Evolutionary conservation across 1,284 basidiomycete species (phyloP).

Genomic region (Marasmius fiardii): DNA sequence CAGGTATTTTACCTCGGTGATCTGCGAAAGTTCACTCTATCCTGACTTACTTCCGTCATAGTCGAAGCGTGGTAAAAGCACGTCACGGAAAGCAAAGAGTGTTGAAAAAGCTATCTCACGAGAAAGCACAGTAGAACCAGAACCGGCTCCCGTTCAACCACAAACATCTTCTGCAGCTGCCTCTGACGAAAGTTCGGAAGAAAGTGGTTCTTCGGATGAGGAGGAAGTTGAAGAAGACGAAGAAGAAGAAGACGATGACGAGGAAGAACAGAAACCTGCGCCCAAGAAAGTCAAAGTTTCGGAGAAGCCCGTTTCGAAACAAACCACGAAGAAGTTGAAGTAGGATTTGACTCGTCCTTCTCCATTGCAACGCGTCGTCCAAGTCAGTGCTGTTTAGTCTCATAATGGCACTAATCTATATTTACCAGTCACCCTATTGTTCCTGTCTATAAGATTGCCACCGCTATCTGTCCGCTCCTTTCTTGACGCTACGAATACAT

Average conservation of each 20-base stretch:
- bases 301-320: constrained; percentile 7
- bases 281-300: constrained; percentile 1
- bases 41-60: neutral
- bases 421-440: too few species aligned
- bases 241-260: constrained; percentile 10
- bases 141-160: neutral
- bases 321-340: neutral
- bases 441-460: too few species aligned
- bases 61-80: neutral
- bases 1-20: constrained; percentile 27
- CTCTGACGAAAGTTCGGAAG: neutral
- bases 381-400: too few species aligned
- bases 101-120: neutral
- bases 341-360: too few species aligned
- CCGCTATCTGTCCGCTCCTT: neutral
- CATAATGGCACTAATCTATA: too few species aligned
- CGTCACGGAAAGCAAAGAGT: neutral
- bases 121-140: neutral
- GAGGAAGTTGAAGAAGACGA: constrained; percentile 12
- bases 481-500: neutral
- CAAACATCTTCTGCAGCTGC: neutral
- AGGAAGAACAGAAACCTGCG: constrained; percentile 6
- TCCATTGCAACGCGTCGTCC: too few species aligned
- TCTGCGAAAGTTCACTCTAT: neutral
- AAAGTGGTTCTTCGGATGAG: constrained; percentile 2